Evolutionary conservation across 2,329 filamentous ascomycete genomes (phyloP).

Genomic region (Aspergillus pseudotamarii): DNA sequence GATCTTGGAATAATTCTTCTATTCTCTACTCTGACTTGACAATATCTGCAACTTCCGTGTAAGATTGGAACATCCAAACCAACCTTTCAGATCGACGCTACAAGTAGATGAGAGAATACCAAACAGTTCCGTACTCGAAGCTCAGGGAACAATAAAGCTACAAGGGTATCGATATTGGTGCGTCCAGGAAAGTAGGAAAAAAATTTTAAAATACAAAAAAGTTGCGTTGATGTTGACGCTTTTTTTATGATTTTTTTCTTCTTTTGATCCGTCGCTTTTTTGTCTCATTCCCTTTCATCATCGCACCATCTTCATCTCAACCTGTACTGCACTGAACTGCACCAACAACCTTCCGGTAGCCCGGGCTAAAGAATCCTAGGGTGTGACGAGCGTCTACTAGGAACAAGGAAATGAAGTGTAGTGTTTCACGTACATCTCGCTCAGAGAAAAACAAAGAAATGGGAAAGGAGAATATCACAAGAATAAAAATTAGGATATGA

Average conservation of each 20-base stretch:
- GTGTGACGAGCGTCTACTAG: slow-evolving; percentile 18
- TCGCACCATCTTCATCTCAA: slow-evolving; percentile 9
- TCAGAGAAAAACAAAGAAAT: slow-evolving; percentile 21
- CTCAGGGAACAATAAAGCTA: slow-evolving; percentile 19
- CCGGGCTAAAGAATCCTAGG: slow-evolving; percentile 7
- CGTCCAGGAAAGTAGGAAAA: slow-evolving; percentile 20
- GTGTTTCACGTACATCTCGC: slow-evolving; percentile 25
- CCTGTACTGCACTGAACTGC: slow-evolving; percentile 7
- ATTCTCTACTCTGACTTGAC: neutral
- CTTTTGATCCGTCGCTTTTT: slow-evolving; percentile 18
- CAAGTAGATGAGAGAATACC: neutral
- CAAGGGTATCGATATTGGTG: slow-evolving; percentile 41
- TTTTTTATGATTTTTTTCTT: slow-evolving; percentile 21
- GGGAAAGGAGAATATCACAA: slow-evolving; percentile 24
- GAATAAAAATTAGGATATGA: slow-evolving; percentile 34
- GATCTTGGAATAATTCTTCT: neutral
- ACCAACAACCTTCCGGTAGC: slow-evolving; percentile 14
- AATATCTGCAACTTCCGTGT: neutral
- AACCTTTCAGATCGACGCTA: neutral
- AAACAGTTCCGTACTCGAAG: neutral
- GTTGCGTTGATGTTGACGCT: slow-evolving; percentile 1
- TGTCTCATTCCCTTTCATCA: slow-evolving; percentile 17
- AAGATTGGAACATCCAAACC: neutral
- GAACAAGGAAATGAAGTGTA: slow-evolving; percentile 21
- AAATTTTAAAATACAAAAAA: slow-evolving; percentile 35